phyloP scores from a whole-genome alignment of 2,329 filamentous ascomycete genomes.

The Blastomyces percursus region DNA sequence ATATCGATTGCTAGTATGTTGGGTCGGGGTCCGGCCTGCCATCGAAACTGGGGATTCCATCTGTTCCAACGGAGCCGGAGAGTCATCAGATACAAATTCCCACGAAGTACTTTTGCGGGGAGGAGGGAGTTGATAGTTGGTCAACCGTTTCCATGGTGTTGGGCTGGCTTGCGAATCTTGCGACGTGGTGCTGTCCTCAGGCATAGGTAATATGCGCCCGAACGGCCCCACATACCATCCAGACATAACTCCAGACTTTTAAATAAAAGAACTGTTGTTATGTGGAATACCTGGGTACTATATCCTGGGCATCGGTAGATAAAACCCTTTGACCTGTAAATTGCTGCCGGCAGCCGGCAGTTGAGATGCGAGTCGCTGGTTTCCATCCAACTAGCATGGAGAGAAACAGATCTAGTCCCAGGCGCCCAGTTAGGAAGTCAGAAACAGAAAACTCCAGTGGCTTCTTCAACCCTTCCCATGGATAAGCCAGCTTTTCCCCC shows the following conservation, averaged over 20 bases:
- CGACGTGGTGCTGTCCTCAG: slow-evolving; percentile 17
- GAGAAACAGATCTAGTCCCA: neutral
- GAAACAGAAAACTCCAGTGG: neutral
- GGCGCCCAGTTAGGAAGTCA: neutral
- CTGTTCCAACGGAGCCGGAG: slow-evolving; percentile 20
- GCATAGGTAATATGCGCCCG: slow-evolving; percentile 29
- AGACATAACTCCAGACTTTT: neutral
- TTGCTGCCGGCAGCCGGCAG: neutral
- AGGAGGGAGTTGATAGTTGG: slow-evolving; percentile 33
- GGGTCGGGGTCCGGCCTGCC: neutral
- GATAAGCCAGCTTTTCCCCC: neutral
- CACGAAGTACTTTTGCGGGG: slow-evolving; percentile 25
- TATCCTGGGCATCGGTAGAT: neutral
- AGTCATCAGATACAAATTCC: slow-evolving; percentile 28
- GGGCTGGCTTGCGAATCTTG: slow-evolving; percentile 20
- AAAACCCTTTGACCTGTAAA: neutral
- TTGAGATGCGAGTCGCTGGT: neutral
- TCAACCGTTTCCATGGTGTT: slow-evolving; percentile 22
- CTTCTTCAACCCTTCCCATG: neutral
- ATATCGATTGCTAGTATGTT: slow-evolving; percentile 1
- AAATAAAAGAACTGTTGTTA: neutral
- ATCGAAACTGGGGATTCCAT: neutral
- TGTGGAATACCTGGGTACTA: neutral
- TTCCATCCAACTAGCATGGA: neutral
- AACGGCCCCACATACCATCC: slow-evolving; percentile 27